Percentiles rank a stretch among this genome's conserved stretches.
These are phyloP conservation scores for Yamadazyma sp. DNA, from an alignment of 805 yeast genomes.

Conservation along the genomic window DNA sequence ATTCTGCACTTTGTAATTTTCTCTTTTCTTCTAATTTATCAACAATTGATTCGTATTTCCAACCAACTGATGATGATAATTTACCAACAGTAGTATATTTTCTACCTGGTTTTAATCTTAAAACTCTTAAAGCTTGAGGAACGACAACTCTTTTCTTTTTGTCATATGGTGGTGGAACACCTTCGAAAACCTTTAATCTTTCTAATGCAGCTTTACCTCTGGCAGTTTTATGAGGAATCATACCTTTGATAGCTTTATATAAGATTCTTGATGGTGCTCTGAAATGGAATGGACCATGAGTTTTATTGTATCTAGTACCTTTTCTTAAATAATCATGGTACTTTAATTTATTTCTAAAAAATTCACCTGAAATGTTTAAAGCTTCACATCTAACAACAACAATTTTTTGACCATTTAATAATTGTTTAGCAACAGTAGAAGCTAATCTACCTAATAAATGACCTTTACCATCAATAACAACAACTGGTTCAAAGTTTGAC, in stretches of 20 bases:
- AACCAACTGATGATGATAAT: conserved; percentile 94
- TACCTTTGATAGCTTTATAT: conserved; percentile 99
- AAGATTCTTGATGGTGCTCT: conserved; percentile 99
- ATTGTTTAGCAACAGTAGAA: conserved; percentile 96
- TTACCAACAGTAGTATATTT: conserved; percentile 98
- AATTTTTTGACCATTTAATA: conserved; percentile 96
- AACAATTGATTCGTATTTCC: conserved; percentile 99
- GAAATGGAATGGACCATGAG: conserved; percentile 99
- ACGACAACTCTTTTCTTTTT: conserved; percentile 99
- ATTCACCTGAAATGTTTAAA: conserved; percentile 98
- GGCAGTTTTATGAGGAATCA: conserved; percentile 99
- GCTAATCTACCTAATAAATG: conserved; percentile 99
- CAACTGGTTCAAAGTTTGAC: conserved; percentile 94
- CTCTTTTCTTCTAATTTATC: conserved; percentile 98
- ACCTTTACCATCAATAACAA: conserved; percentile 99
- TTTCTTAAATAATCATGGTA: conserved; percentile 99
- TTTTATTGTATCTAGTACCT: conserved; percentile 98
- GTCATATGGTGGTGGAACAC: conserved; percentile 99
- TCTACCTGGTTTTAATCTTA: conserved; percentile 99
- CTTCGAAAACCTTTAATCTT: conserved; percentile 99
- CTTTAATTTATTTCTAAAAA: conserved; percentile 99
- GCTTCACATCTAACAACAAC: conserved; percentile 97
- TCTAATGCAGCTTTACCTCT: conserved; percentile 99
- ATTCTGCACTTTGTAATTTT: conserved; percentile 98
- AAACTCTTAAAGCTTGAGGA: conserved; percentile 98